Base-by-base conservation (phyloP, 371 early-diverging fungal species). In the Actinomucor elegans region DNA sequence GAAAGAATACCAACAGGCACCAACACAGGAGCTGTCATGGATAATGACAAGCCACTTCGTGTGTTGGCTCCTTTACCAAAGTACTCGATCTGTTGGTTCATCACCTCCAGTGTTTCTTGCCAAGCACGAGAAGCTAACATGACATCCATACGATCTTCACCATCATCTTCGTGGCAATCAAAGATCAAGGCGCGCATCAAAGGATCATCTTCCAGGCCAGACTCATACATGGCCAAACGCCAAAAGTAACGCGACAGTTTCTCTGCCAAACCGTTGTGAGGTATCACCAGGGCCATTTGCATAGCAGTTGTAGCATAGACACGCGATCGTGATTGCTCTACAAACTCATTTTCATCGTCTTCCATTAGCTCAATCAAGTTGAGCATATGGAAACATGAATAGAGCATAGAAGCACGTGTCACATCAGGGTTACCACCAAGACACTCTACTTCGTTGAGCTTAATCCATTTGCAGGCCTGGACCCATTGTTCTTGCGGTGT, bases 371-470 rank as follows among this genome's bases (percentile, higher is more conserved):
- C 69, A 27, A 66, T 48, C 31, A 69, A 44, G 23, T 69, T 69
- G 4, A 69, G 20, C 46, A 61, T 53, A 41, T 51, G 62, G 12
- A 69, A 43, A 21, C 69, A 69, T 10, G 59, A 56, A 37, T 59
- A 59, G 11, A 69, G 56, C 66, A 69, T 65, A 2, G 61, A 61
- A 18, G 40, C 15, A 8, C 66, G 55, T 12, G 66, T 53, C 1
- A 61, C 53, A 21, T 65, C 20, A 10, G 69, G 62, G 11, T 66
- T 66, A 20, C 76, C 75, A 40, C 78, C 78, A 9, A 74, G 61
- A 41, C 70, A 69, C 50, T 77, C 70, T 15, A 68, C 57, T 55
- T 77, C 77, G 52, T 69, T 71, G 15, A 77, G 42, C 29, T 73
- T 71, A 40, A 77, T 61, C 77, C 77, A 77, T 24, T 61, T 64